Conservation (phyloP, 805 yeast species). For the Candida corydali region DNA sequence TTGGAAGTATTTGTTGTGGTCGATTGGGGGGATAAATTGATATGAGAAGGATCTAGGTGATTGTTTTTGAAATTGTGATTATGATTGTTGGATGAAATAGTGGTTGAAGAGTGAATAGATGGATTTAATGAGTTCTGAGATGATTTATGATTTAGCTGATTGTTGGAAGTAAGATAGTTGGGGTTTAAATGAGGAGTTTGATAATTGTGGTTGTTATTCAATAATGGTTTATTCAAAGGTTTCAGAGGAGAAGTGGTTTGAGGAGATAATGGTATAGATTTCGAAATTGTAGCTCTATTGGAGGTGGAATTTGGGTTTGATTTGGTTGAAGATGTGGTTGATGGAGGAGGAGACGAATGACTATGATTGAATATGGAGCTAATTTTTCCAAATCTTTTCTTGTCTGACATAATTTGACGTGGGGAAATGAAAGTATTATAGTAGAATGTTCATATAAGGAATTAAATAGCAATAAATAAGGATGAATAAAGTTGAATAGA, state of each 20-base stretch:
- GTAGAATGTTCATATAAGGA: too few species aligned
- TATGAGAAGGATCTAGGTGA: too few species aligned
- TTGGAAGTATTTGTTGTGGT: neutral
- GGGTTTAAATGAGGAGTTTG: too few species aligned
- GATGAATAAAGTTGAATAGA: too few species aligned
- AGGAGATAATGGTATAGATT: slow-evolving; percentile 1
- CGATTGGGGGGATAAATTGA: slow-evolving; percentile 1
- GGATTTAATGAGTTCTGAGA: neutral
- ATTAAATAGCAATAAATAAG: too few species aligned
- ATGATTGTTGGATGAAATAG: neutral
- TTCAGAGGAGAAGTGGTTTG: slow-evolving; percentile 1
- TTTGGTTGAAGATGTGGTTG: neutral
- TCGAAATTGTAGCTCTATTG: too few species aligned
- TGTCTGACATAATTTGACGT: slow-evolving; percentile 15
- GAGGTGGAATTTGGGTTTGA: too few species aligned
- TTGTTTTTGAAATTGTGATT: neutral
- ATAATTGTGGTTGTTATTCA: neutral
- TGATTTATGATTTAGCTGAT: neutral
- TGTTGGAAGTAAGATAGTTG: neutral
- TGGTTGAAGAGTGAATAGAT: neutral
- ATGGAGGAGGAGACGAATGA: neutral
- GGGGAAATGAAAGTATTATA: too few species aligned
- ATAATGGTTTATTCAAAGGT: slow-evolving; percentile 5
- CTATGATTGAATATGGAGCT: slow-evolving; percentile 21
- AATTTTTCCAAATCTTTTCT: slow-evolving; percentile 26